A percentile compares a stretch with the other conserved stretches of the same genome.
These are phyloP conservation scores for Astrothelium subdiscretum DNA, from an alignment of 495 filamentous ascomycete genomes.

Conservation along the genomic window DNA sequence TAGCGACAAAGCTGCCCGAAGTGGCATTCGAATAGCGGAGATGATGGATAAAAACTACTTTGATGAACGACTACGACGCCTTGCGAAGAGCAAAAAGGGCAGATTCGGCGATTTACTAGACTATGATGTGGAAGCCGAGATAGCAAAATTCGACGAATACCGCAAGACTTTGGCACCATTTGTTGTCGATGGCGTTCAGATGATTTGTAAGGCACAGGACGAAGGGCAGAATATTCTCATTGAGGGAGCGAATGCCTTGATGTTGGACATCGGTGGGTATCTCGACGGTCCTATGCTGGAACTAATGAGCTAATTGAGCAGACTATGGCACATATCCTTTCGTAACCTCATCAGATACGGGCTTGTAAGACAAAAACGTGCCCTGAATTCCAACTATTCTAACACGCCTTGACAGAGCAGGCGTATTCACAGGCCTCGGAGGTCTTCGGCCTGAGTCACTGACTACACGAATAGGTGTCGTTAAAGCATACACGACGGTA, in stretches of 20 bases:
- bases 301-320: background rate
- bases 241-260: slow-evolving; percentile 83
- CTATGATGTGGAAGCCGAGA: slow-evolving; percentile 75
- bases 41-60: slow-evolving; percentile 63
- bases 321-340: slow-evolving; percentile 73
- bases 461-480: slow-evolving; percentile 65
- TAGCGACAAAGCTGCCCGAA: slow-evolving; percentile 65
- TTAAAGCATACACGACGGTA: slow-evolving; percentile 56
- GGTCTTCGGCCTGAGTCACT: slow-evolving; percentile 42
- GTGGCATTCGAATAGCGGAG: slow-evolving; percentile 63
- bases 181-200: slow-evolving; percentile 56
- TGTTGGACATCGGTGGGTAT: slow-evolving; percentile 49
- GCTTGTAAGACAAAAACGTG: slow-evolving; percentile 6
- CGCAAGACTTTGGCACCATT: slow-evolving; percentile 53
- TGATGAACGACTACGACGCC: slow-evolving; percentile 56
- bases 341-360: slow-evolving; percentile 55
- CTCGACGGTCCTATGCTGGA: background rate
- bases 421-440: slow-evolving; percentile 59
- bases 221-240: slow-evolving; percentile 58
- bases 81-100: slow-evolving; percentile 56
- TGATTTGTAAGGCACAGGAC: slow-evolving; percentile 45
- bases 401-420: slow-evolving; percentile 33
- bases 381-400: background rate
- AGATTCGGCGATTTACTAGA: slow-evolving; percentile 60
- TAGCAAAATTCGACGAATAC: slow-evolving; percentile 58